Conservation (phyloP, 805 yeast species). For the Myxozyma lipomycoides region DNA sequence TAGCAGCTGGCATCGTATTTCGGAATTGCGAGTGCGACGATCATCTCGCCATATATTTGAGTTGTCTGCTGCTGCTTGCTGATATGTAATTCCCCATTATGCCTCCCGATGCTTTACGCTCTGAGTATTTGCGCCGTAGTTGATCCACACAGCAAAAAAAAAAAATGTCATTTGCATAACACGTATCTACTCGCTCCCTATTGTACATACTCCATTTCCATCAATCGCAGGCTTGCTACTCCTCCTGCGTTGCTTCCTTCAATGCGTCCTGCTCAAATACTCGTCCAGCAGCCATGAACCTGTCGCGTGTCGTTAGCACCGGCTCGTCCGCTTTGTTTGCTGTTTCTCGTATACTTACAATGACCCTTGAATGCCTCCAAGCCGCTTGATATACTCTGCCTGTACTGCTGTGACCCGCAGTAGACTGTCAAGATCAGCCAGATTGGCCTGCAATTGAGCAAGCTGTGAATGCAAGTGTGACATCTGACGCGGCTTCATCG, state of each 20-base stretch:
- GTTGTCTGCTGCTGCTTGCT: too few species aligned
- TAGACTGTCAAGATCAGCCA: constrained; percentile 50
- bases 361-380: constrained; percentile 57
- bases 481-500: constrained; percentile 43
- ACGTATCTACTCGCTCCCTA: too few species aligned
- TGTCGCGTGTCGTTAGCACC: constrained; percentile 6
- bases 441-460: constrained; percentile 55
- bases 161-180: too few species aligned
- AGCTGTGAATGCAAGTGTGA: constrained; percentile 51
- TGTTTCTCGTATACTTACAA: constrained; percentile 38
- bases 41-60: too few species aligned
- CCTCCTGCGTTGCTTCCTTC: constrained; percentile 5
- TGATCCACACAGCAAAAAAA: too few species aligned
- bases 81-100: too few species aligned
- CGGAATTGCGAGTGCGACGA: too few species aligned
- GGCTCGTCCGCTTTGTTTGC: neutral
- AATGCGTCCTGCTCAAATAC: constrained; percentile 36
- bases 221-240: too few species aligned
- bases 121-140: too few species aligned
- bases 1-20: too few species aligned
- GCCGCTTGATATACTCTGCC: constrained; percentile 48
- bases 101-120: too few species aligned
- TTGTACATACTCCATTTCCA: too few species aligned
- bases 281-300: constrained; percentile 36
- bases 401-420: constrained; percentile 51